Evolutionary conservation across 306 rosid genomes (phyloP), one percentile per base, ranked within the genome.

Genomic region (Senna tora): DNA sequence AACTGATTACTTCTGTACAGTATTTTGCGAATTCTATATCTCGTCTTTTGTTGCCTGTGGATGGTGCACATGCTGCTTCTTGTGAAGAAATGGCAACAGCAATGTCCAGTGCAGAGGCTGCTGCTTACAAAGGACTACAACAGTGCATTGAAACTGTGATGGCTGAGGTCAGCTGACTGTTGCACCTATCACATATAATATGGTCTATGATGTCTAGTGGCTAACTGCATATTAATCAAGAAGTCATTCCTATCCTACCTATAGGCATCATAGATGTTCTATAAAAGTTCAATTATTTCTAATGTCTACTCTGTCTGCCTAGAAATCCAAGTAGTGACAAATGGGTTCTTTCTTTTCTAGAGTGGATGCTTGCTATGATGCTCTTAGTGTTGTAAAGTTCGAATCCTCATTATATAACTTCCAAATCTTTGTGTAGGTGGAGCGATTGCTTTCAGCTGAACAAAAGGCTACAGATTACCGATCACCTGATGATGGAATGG

Each of bases 81-180:
- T 95, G 99, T 79, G 99, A 95, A 81, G 99, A 95, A 84, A 95
- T 95, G 99, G 91, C 93, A 50, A 85, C 89, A 4, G 97, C 99
- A 71, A 87, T 95, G 99, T 91, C 97, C 67, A 95, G 95, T 87
- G 99, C 99, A 61, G 99, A 95, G 87, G 89, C 96, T 76, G 96
- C 97, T 67, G 99, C 99, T 65, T 92, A 95, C 79, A 95, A 85
- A 85, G 99, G 99, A 74, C 80, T 95, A 62, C 96, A 87, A 65
- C 92, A 89, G 56, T 89, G 96, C 81, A 95, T 95, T 57, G 99
- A 95, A 87, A 95, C 99, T 77, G 96, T 95, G 83, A 95, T 95
- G 99, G 96, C 97, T 14, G 99, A 95, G 99, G 97, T 95, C 70
- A 78, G 92, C 68, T 82, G 25, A 11, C 34, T 38, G 57, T 25